Evolutionary conservation across 2,329 filamentous ascomycete genomes (phyloP).

Genomic region (Pyrenophora seminiperda): DNA sequence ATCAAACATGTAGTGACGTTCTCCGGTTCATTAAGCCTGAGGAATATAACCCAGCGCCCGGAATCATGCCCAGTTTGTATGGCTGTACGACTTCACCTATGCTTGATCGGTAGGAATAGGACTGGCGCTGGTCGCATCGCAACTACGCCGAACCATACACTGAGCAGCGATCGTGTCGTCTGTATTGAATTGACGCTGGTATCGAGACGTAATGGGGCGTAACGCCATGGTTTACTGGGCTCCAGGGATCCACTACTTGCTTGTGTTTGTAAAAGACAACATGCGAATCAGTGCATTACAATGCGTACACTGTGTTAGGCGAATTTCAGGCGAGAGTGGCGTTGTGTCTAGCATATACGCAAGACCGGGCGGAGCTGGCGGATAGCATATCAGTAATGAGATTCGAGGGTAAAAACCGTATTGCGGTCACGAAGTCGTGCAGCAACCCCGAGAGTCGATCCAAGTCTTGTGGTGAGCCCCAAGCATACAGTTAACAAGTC

Average conservation of each 20-base stretch:
- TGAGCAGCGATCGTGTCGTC: not conserved
- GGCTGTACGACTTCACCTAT: constrained; percentile 1
- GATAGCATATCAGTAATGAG: no score
- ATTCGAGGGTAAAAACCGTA: not conserved
- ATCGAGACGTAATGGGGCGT: not conserved
- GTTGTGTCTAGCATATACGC: not conserved
- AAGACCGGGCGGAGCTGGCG: not conserved
- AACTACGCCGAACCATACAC: not conserved
- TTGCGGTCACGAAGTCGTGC: not conserved
- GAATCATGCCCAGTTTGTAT: not conserved
- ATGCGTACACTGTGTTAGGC: not conserved
- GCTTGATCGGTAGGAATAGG: not conserved
- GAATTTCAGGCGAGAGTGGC: not conserved
- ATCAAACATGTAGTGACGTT: not conserved
- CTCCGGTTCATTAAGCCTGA: not conserved
- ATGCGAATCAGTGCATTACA: not conserved
- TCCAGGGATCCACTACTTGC: not conserved
- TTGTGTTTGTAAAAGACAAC: not conserved
- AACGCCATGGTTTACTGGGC: not conserved
- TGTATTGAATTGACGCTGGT: not conserved
- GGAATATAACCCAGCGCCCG: not conserved
- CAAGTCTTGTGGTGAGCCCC: not conserved
- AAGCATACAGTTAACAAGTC: not conserved
- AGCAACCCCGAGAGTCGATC: not conserved
- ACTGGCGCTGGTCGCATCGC: not conserved